Base-by-base conservation (phyloP, 192 early-diverging fungal genomes). In the Powellomyces hirtus region DNA sequence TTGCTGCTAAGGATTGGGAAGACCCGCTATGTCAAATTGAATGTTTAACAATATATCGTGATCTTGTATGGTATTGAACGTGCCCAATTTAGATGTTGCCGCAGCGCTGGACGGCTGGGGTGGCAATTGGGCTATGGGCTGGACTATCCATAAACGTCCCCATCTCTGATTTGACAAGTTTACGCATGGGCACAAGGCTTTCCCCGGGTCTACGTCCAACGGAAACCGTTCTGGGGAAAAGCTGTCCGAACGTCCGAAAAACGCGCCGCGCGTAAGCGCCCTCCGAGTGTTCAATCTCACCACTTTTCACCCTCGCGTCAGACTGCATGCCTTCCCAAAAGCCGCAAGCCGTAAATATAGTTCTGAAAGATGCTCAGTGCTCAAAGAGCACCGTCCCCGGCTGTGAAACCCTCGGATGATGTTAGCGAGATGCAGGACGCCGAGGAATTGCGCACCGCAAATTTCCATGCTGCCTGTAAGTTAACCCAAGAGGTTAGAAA, bases 1-100 rank as follows among this genome's bases (percentile, higher is more conserved):
- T 60, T 14, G 13, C 29, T 2, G 31, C 34, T 4, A 60, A 60
- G 29, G 59, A 60, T 22, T 60, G 59, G 59, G 59, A 60, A 20
- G 59, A 60, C 20, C 59, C 59, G 14, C 16, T 24, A n/a, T 33
- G 34, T 16, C 16, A 18, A 36, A 60, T 60, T 7, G 59, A 60
- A 20, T 60, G 59, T 37, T 38, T 60, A n/a, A 60, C 59, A 4
- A 1, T 60, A 20, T 60, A 36, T 14, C n/a, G 26, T 5, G 46
- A 49, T 14, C n/a, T 49, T 18, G 46, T 3, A 7, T 49, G 3
- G 46, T 49, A 49, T n/a, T n/a, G n/a, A n/a, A n/a, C n/a, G n/a
- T n/a, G n/a, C n/a, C n/a, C n/a, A n/a, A n/a, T n/a, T n/a, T n/a
- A n/a, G n/a, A n/a, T n/a, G n/a, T n/a, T n/a, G n/a, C n/a, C n/a